A percentile compares a stretch with the other conserved stretches of the same genome.
Evolutionary conservation across 805 yeast genomes (phyloP).

Genomic region (Metschnikowia baotianmanensis): DNA sequence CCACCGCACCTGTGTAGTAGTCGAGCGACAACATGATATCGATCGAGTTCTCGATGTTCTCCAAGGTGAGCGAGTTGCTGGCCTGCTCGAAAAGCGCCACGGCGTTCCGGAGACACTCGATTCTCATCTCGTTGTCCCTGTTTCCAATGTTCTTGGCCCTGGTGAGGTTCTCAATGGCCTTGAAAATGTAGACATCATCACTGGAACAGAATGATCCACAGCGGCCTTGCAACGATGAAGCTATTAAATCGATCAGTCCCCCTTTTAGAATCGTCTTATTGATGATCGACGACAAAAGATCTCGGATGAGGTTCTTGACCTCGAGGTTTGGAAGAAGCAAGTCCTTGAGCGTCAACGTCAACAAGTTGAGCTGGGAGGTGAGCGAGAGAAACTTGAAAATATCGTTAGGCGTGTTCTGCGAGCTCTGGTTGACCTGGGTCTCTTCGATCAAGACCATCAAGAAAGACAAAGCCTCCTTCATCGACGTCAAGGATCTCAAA

Average conservation of each 20-base stretch:
- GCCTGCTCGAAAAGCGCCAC: slow-evolving; percentile 76
- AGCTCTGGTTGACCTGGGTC: slow-evolving; percentile 40
- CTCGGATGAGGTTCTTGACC: slow-evolving; percentile 70
- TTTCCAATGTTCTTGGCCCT: slow-evolving; percentile 75
- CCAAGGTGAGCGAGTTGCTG: slow-evolving; percentile 72
- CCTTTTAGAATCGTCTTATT: slow-evolving; percentile 87
- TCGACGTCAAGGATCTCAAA: slow-evolving; percentile 66
- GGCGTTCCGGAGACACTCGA: slow-evolving; percentile 68
- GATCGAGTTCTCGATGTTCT: slow-evolving; percentile 77
- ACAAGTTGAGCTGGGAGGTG: slow-evolving; percentile 66
- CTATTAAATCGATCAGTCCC: slow-evolving; percentile 88
- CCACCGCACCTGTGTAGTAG: slow-evolving; percentile 81
- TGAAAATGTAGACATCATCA: slow-evolving; percentile 88
- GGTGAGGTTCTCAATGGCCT: slow-evolving; percentile 88
- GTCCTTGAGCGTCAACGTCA: slow-evolving; percentile 67
- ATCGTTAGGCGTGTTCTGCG: slow-evolving; percentile 50
- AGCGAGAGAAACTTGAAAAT: slow-evolving; percentile 66
- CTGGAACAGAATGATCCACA: slow-evolving; percentile 95
- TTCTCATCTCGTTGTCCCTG: slow-evolving; percentile 66
- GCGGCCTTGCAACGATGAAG: slow-evolving; percentile 81
- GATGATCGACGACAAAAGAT: slow-evolving; percentile 82
- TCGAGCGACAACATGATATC: slow-evolving; percentile 74
- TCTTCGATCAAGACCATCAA: slow-evolving; percentile 80
- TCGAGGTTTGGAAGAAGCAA: slow-evolving; percentile 69
- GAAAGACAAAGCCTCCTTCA: slow-evolving; percentile 90